Base-by-base conservation (phyloP, 257 asterid genomes). In the Scutellaria minor region DNA sequence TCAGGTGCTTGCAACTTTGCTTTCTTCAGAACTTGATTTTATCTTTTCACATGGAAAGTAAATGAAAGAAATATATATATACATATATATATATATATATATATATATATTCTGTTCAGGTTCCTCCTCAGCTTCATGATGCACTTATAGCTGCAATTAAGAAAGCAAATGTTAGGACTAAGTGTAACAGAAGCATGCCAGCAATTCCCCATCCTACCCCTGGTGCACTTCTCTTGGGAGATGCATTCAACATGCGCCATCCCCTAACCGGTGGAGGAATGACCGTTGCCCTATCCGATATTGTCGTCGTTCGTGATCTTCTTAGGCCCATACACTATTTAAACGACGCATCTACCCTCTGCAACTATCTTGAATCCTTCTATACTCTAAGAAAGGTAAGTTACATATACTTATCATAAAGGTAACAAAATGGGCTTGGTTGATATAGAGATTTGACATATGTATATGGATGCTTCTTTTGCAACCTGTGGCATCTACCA, bases 401-500 rank as follows among this genome's bases (percentile, higher is more conserved):
- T 31, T 14, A 18, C 18, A 9, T n/a, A 47, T 20, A 59, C 9
- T 57, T 31, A 15, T 7, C 18, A 15, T 44, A 12, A 14, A 47
- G 13, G 53, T 47, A 1, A 0, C 53, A 3, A 47, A 47, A 12
- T 5, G n/a, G 5, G 53, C n/a, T 31, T 4, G 37, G 37, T 31
- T 0, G n/a, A 18, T 31, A 7, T 1, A 64, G 27, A 46, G 22
- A 45, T 40, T 75, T 18, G 70, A 47, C 24, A 14, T 52, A 1
- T 3, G 5, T 45, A 47, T 24, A 15, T 42, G 39, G 55, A 12
- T 60, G 55, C 15, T 65, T 14, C 1, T 37, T 68, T 78, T 83
- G 83, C 86, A 92, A 96, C 96, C 98, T 0, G 89, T 85, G 57
- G 90, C 98, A 63, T 90, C 93, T 3, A 92, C 94, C 1, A 90